Percentiles rank a stretch among this genome's conserved stretches.
These are phyloP conservation scores for Leersia perrieri DNA, from an alignment of 176 grass and related monocot species.

Conservation along the genomic window DNA sequence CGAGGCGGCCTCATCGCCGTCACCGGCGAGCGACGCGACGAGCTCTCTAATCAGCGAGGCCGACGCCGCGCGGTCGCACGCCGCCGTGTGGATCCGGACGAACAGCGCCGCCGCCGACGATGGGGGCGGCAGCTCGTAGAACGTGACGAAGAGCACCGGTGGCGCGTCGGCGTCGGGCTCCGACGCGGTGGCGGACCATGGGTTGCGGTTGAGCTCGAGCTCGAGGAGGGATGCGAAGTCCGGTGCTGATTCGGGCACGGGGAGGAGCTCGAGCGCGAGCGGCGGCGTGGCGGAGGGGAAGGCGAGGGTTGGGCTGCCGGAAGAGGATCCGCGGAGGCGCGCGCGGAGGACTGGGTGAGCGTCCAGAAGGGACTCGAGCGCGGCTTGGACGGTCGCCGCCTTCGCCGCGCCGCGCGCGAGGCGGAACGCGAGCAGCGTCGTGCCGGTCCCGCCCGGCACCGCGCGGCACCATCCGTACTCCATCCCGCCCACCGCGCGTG, in stretches of 20 bases:
- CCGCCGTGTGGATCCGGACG: constrained; percentile 71
- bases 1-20: too few species aligned
- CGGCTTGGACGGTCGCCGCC: constrained; percentile 25
- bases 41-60: constrained; percentile 54
- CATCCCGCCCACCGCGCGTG: constrained; percentile 47
- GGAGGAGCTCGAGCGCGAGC: constrained; percentile 18
- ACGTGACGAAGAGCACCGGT: constrained; percentile 55
- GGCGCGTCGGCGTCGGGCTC: constrained; percentile 6
- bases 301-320: constrained; percentile 44
- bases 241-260: neutral
- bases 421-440: constrained; percentile 61
- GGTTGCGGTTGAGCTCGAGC: constrained; percentile 81
- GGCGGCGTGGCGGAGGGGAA: constrained; percentile 25
- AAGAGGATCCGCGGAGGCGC: constrained; percentile 34
- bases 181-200: constrained; percentile 39
- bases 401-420: constrained; percentile 40
- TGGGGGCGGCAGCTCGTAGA: constrained; percentile 44
- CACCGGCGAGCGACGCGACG: constrained; percentile 37
- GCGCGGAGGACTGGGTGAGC: constrained; percentile 66
- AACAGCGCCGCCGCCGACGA: constrained; percentile 36
- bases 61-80: constrained; percentile 60
- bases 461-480: constrained; percentile 75
- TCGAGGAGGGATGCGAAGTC: constrained; percentile 67
- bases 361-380: constrained; percentile 43
- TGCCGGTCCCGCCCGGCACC: constrained; percentile 77